phyloP scores from a whole-genome alignment of 1,284 basidiomycete species.

The Hymenochaete sp. region DNA sequence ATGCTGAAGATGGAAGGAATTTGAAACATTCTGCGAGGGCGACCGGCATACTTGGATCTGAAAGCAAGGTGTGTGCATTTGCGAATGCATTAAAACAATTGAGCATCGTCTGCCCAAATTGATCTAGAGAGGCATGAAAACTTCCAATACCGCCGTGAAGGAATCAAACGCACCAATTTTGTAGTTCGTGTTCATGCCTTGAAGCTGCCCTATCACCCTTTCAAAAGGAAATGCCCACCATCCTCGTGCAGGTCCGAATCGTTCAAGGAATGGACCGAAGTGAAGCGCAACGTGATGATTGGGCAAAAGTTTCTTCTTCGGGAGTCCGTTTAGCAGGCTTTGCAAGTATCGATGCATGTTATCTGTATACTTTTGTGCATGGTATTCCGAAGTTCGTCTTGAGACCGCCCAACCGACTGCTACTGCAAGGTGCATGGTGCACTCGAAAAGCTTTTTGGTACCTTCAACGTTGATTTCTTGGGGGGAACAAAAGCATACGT shows the following conservation, averaged over 20 bases:
- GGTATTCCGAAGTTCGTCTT: not conserved
- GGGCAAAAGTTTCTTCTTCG: not conserved
- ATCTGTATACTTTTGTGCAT: not conserved
- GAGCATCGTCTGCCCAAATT: too few species aligned
- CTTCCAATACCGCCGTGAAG: too few species aligned
- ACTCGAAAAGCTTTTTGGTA: not conserved
- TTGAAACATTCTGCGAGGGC: too few species aligned
- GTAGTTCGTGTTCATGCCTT: slow-evolving; percentile 20
- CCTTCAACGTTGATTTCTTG: not conserved
- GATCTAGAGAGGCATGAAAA: too few species aligned
- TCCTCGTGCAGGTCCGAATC: slow-evolving; percentile 20
- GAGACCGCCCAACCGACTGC: not conserved
- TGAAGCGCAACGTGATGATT: slow-evolving; percentile 24
- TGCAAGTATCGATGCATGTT: not conserved
- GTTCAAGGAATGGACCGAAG: slow-evolving; percentile 18
- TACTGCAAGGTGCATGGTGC: not conserved
- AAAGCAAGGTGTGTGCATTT: too few species aligned
- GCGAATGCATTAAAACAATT: too few species aligned
- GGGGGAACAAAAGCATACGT: slow-evolving; percentile 23
- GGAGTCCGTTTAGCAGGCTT: too few species aligned
- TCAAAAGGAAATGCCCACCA: slow-evolving; percentile 24
- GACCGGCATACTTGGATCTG: too few species aligned
- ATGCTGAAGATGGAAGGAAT: too few species aligned
- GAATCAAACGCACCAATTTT: slow-evolving; percentile 1
- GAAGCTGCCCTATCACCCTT: slow-evolving; percentile 21